Base-by-base conservation (phyloP, 1,284 basidiomycete genomes). In the Leccinum pachyderme region DNA sequence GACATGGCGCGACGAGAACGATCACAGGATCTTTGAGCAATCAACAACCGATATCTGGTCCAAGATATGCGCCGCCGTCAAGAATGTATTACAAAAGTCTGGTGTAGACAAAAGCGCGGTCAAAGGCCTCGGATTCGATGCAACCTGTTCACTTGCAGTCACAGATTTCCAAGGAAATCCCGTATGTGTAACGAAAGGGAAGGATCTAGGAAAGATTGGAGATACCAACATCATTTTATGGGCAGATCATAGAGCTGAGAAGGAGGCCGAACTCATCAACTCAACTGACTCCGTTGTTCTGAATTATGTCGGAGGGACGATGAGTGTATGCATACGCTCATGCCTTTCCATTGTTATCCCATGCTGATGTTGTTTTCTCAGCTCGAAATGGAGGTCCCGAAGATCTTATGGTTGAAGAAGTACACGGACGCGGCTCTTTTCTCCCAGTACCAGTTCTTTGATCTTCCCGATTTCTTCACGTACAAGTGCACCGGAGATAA, bases 371-470 rank as follows among this genome's bases (percentile, higher is more conserved):
- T 50, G 53, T 49, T 41, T 52, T 49, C 43, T 12, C 60, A 8
- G 91, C 81, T 97, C 49, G 95, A 98, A 73, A 97, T 98, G 95
- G 95, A 97, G 73, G 85, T 96, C 45, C 95, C 95, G 0, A 98
- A 98, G 75, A 89, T 95, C 11, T 84, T 98, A 32, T 99, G 96
- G 96, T 79, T 99, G 46, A 97, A 95, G 73, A 87, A 86, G 57
- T 81, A 93, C 75, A 95, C 98, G 93, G 72, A 82, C 2, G 68
- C 81, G 0, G 76, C 81, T 12, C 77, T 77, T n/a, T 99, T 99
- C 74, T 77, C 84, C 46, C 75, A 81, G 51, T 94, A 89, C 75
- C 89, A 93, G 72, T 96, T 99, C 78, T 99, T 97, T 73, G 97
- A 99, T 73, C 82, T 99, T 27, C 96, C 96, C 13, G 96, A 99